Conservation (phyloP, 2,329 filamentous ascomycete species). For the Talaromyces rugulosus region DNA sequence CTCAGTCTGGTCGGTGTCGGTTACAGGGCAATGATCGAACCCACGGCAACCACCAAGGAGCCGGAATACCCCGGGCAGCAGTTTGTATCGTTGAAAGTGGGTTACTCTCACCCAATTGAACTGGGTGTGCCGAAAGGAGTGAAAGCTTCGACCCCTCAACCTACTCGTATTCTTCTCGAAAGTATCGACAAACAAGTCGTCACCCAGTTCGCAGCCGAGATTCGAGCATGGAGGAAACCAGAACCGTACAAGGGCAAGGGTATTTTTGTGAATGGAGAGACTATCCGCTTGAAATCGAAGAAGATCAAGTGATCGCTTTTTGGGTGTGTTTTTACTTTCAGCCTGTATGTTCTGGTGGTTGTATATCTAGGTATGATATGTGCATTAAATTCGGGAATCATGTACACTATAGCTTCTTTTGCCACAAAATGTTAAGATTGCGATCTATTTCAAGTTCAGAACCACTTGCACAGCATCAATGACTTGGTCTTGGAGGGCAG, state of each 20-base stretch:
- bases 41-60: slow-evolving; percentile 61
- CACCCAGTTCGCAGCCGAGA: slow-evolving; percentile 85
- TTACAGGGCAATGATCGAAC: slow-evolving; percentile 84
- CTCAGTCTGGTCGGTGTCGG: slow-evolving; percentile 91
- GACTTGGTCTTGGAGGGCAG: slow-evolving; percentile 69
- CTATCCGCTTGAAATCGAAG: slow-evolving; percentile 97
- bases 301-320: slow-evolving; percentile 70
- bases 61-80: slow-evolving; percentile 74
- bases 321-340: slow-evolving; percentile 8
- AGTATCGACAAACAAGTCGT: slow-evolving; percentile 81
- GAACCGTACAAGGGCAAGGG: slow-evolving; percentile 99
- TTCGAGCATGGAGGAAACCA: slow-evolving; percentile 81
- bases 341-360: slow-evolving; percentile 12
- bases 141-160: slow-evolving; percentile 80
- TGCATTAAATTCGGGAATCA: slow-evolving; percentile 24
- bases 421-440: neutral
- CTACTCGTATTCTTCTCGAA: slow-evolving; percentile 86
- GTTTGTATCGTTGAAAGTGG: slow-evolving; percentile 90
- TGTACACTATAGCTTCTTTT: slow-evolving; percentile 26
- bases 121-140: slow-evolving; percentile 77
- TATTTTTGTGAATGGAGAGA: slow-evolving; percentile 96
- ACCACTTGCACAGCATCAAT: slow-evolving; percentile 80
- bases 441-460: slow-evolving; percentile 47
- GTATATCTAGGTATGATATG: slow-evolving; percentile 22
- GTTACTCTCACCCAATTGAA: slow-evolving; percentile 94